phyloP scores from a whole-genome alignment of 371 early-diverging fungal genomes.

The Syncephalis fuscata region DNA sequence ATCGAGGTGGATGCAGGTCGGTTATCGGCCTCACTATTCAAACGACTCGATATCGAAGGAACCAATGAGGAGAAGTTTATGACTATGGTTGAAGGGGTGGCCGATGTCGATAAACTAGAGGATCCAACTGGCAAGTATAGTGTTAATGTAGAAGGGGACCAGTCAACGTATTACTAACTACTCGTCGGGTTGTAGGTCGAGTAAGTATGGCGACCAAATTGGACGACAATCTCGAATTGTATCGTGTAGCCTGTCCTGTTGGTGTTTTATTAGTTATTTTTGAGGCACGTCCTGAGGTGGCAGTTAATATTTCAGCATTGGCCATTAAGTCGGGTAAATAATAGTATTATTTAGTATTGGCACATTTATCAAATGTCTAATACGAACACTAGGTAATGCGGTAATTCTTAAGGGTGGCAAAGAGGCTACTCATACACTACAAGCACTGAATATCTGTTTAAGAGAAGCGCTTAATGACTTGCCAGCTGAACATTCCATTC shows the following conservation, averaged over 20 bases:
- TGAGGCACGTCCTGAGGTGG: constrained; percentile 97
- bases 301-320: constrained; percentile 89
- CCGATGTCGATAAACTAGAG: constrained; percentile 65
- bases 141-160: no score
- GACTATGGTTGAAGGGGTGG: constrained; percentile 72
- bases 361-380: no score
- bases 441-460: constrained; percentile 54
- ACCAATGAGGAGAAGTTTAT: constrained; percentile 51
- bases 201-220: constrained; percentile 62
- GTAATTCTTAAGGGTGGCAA: constrained; percentile 93
- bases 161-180: no score
- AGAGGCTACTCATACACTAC: constrained; percentile 64
- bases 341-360: no score
- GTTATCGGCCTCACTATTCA: constrained; percentile 60
- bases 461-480: constrained; percentile 40
- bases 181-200: constrained; percentile 19
- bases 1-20: constrained; percentile 54
- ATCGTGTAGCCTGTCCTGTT: constrained; percentile 80
- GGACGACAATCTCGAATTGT: constrained; percentile 70
- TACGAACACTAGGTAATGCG: constrained; percentile 86
- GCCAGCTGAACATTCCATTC: constrained; percentile 23
- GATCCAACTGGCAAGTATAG: constrained; percentile 57
- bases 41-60: constrained; percentile 80
- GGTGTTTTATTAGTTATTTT: constrained; percentile 92
- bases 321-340: constrained; percentile 75